phyloP scores from a whole-genome alignment of 2,329 filamentous ascomycete genomes.

The Aspergillus pseudoviridinutans region DNA sequence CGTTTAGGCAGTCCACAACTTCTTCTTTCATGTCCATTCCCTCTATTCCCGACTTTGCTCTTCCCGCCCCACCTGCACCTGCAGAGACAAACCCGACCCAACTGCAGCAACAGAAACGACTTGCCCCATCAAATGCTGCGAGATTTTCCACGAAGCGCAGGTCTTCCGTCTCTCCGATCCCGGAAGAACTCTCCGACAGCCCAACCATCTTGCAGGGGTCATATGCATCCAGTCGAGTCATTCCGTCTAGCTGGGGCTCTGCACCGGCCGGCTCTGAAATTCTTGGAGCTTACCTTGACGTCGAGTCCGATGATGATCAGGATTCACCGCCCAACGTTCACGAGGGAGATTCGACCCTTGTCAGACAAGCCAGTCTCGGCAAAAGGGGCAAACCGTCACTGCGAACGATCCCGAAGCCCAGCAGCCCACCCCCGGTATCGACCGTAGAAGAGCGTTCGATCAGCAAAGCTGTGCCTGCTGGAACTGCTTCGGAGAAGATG shows the following conservation, averaged over 20 bases:
- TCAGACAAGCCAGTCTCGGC: constrained; percentile 42
- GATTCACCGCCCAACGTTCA: constrained; percentile 11
- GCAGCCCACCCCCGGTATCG: constrained; percentile 19
- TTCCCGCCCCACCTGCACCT: constrained; percentile 16
- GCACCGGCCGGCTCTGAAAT: constrained; percentile 46
- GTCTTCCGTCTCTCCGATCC: constrained; percentile 71
- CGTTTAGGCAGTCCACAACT: constrained; percentile 23
- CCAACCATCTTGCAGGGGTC: constrained; percentile 54
- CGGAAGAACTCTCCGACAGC: constrained; percentile 60
- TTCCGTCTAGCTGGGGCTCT: constrained; percentile 64
- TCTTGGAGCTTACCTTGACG: constrained; percentile 34
- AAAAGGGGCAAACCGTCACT: constrained; percentile 40
- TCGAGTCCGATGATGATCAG: constrained; percentile 23
- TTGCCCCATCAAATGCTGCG: constrained; percentile 25
- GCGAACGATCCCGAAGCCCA: constrained; percentile 36
- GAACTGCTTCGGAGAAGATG: constrained; percentile 12
- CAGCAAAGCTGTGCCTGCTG: not conserved
- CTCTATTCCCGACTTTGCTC: constrained; percentile 26
- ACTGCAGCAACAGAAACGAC: constrained; percentile 26
- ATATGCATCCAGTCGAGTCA: constrained; percentile 66
- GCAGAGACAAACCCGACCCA: constrained; percentile 20
- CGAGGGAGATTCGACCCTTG: constrained; percentile 24
- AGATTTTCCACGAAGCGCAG: constrained; percentile 53
- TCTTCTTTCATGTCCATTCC: constrained; percentile 23
- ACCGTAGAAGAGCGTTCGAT: constrained; percentile 5